Base-by-base conservation (phyloP, 495 filamentous ascomycete genomes). In the Aspergillus nidulans region DNA sequence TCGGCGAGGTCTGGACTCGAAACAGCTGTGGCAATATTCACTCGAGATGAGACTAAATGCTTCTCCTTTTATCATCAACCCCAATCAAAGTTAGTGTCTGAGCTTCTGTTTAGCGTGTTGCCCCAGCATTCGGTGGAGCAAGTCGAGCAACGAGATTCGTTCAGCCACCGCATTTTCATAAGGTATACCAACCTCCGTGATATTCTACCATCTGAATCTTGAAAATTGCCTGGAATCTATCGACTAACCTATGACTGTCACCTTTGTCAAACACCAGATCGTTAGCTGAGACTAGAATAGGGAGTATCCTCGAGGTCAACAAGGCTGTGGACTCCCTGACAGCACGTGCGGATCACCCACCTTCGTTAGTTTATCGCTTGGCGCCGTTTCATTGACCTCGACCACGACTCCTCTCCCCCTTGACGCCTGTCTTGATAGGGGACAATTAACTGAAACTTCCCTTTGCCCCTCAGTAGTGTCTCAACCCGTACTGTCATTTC, bases 91-190 rank as follows among this genome's bases (percentile, higher is more conserved):
- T 36, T 30, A 32, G 28, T 23, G 21, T 48, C 36, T 43, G 52
- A 34, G 49, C 23, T 49, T 49, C 10, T 25, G n/a, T 21, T 38
- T 61, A 26, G 41, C 21, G 55, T 56, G n/a, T 59, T 53, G 56
- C 56, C 61, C 59, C 55, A 38, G 30, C 25, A 24, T 24, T 36
- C 15, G 16, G 47, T 49, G 46, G 46, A 49, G 46, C 46, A 18
- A 34, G 44, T 61, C 54, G 43, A 56, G 49, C 40, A 46, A 41
- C 4, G 44, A 51, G 43, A 52, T 53, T 49, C 28, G 61, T 64
- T 61, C 64, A 67, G 64, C 64, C 64, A 64, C 64, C 61, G 57
- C 55, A 57, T 63, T 67, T 67, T 60, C 34, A 49, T 18, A 44
- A 15, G 49, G 53, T 52, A 55, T 53, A 52, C 58, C 61, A 63